phyloP scores from a whole-genome alignment of 139 green algal species.

The Tetradesmus lagerheimii region DNA sequence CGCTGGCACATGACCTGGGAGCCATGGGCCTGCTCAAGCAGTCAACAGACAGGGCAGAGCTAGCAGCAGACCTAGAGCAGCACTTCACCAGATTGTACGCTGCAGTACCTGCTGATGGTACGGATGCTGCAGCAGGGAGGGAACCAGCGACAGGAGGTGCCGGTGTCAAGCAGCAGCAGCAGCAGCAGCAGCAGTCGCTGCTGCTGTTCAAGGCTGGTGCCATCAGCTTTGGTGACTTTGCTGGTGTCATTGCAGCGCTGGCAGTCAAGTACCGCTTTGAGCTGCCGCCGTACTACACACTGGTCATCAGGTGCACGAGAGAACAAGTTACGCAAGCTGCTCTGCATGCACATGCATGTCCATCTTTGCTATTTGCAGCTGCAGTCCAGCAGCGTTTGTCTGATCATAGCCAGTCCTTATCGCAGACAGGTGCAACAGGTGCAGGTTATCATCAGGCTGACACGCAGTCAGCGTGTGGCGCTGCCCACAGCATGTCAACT shows the following conservation, averaged over 20 bases:
- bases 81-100: conserved; percentile 25
- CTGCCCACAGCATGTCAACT: no score
- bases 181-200: not conserved
- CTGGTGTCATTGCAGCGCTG: conserved; percentile 50
- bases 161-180: not conserved
- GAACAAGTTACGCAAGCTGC: not conserved
- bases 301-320: conserved; percentile 52
- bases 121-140: not conserved
- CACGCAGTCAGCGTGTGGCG: no score
- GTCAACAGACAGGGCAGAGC: conserved; percentile 53
- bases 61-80: conserved; percentile 45
- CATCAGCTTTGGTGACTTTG: conserved; percentile 52
- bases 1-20: conserved; percentile 66
- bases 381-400: no score
- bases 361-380: no score
- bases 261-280: conserved; percentile 68
- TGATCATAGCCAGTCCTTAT: no score
- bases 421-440: no score
- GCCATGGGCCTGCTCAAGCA: conserved; percentile 70
- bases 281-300: conserved; percentile 73
- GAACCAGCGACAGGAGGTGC: not conserved
- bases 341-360: not conserved
- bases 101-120: not conserved
- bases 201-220: conserved; percentile 14
- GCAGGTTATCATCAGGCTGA: no score